These are phyloP conservation scores for Rhizopus delemar DNA, from an alignment of 371 early-diverging fungal species.

Conservation along the genomic window DNA sequence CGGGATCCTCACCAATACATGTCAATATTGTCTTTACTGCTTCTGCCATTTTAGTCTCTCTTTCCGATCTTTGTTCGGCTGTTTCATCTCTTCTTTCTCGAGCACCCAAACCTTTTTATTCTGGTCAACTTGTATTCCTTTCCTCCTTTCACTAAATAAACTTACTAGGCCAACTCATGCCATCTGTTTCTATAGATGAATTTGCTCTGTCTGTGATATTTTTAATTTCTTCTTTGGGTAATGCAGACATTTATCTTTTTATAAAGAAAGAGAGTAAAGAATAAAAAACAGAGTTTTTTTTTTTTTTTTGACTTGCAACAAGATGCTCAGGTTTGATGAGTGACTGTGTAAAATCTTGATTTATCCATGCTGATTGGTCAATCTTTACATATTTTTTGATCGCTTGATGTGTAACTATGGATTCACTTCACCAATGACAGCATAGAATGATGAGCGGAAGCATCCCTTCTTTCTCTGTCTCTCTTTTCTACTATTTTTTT, in stretches of 20 bases:
- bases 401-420: not conserved
- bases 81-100: conserved; percentile 77
- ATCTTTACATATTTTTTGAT: not conserved
- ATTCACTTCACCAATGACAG: not conserved
- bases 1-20: conserved; percentile 94
- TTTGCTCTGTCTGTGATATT: conserved; percentile 21
- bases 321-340: conserved; percentile 3
- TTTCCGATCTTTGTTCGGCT: conserved; percentile 62
- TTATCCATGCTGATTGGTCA: conserved; percentile 6
- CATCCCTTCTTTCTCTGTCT: too few species aligned
- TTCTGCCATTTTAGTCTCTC: conserved; percentile 76
- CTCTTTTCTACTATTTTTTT: too few species aligned
- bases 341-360: conserved; percentile 14
- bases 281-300: conserved; percentile 10
- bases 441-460: too few species aligned
- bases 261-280: conserved; percentile 12
- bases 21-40: conserved; percentile 89
- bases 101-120: conserved; percentile 62
- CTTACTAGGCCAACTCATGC: conserved; percentile 59
- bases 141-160: not conserved
- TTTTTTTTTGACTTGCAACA: conserved; percentile 3
- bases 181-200: conserved; percentile 46
- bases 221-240: conserved; percentile 11
- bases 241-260: conserved; percentile 6
- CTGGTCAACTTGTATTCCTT: not conserved